These are phyloP conservation scores for Phaffia rhodozyma DNA, from an alignment of 1,284 basidiomycete species.

Conservation along the genomic window DNA sequence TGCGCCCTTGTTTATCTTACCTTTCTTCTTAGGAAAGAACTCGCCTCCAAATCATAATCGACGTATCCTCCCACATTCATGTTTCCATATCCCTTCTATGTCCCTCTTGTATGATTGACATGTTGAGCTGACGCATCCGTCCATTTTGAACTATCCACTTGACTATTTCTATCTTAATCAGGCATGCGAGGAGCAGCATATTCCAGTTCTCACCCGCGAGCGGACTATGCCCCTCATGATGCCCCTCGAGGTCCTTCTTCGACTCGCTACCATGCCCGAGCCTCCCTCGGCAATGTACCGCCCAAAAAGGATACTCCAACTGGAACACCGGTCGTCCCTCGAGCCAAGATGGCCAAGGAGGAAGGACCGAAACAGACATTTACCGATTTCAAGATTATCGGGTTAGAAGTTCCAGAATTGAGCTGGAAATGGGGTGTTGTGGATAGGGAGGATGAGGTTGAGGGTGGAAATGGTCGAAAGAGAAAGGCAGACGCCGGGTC, in stretches of 20 bases:
- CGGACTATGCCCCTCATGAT: neutral
- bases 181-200: neutral
- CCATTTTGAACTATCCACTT: neutral
- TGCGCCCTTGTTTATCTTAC: neutral
- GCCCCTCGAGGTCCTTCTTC: conserved; percentile 14
- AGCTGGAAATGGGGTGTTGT: conserved; percentile 38
- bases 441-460: conserved; percentile 15
- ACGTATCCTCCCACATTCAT: neutral
- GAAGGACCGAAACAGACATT: conserved; percentile 63
- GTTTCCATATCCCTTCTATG: neutral
- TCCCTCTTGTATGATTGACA: neutral
- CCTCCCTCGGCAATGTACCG: neutral
- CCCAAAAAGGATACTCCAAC: neutral
- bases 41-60: no score
- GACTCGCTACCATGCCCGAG: neutral
- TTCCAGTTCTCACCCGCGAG: no score
- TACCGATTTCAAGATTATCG: conserved; percentile 91
- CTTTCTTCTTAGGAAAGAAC: neutral
- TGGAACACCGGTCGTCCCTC: neutral
- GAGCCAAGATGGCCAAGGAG: conserved; percentile 39
- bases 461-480: conserved; percentile 23
- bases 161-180: neutral
- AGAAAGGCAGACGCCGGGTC: conserved; percentile 33
- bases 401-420: conserved; percentile 53
- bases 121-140: neutral